Evolutionary conservation across 768 basidiomycete genomes (phyloP), one percentile per base, ranked within the genome.

Genomic region (Asterophora parasitica): DNA sequence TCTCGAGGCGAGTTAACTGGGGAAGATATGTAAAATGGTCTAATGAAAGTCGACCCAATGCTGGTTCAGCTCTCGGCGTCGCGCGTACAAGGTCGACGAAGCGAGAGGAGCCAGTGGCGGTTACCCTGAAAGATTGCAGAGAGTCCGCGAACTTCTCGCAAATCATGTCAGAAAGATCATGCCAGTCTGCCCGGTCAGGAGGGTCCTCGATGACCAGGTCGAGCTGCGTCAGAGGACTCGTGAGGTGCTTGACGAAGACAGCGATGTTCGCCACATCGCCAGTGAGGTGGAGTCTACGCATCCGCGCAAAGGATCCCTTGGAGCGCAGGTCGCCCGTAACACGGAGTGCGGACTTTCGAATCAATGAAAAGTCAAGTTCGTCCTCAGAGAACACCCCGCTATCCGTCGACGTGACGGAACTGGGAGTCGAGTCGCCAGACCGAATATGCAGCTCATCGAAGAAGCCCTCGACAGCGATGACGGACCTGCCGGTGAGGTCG

Each of bases 11-110:
- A 26, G 68, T 58, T 47, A 90, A 72, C 34, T 62, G 64, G 17
- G 78, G 76, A 26, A 90, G 71, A 34, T 67, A 67, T 15, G 69
- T 66, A 19, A 90, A 63, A 48, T 77, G 66, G 52, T 82, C 77
- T 44, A 90, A 72, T 13, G 83, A 76, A 19, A 90, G 77, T 48
- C 76, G 77, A 26, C 72, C 74, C 39, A 77, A 71, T 10, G 82
- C 74, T 17, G 78, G 73, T 52, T 85, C 85, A 15, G 73, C 79
- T 52, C 83, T 74, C 26, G 82, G 74, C 4, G 86, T 83, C 7
- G 88, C 85, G 46, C 89, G 82, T 42, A 87, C 79, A 38, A 94
- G 77, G 52, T 93, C 89, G 4, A 78, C 76, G 71, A 89, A 94
- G 46, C 88, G 79, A n/a, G 80, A 81, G 17, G 83, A 76, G 13